A percentile compares a stretch with the other conserved stretches of the same genome.
These are phyloP conservation scores for Sapria himalayana DNA, from an alignment of 345 rosid species.

Conservation along the genomic window DNA sequence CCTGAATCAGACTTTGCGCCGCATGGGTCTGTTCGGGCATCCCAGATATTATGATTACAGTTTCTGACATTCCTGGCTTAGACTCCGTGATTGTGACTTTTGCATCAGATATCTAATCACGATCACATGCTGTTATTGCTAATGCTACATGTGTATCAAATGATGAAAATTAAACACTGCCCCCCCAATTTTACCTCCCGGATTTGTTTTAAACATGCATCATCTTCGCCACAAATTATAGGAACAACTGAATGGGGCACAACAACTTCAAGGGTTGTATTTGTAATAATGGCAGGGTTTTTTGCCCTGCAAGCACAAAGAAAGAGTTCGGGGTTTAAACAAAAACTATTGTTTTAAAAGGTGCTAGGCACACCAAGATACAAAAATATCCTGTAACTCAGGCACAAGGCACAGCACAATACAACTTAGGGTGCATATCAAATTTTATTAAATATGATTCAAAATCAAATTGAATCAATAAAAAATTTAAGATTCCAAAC, in stretches of 20 bases:
- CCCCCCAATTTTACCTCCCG: constrained; percentile 25
- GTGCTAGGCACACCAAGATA: too few species aligned
- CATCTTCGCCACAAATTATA: constrained; percentile 47
- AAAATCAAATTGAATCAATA: constrained; percentile 1
- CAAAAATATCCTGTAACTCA: too few species aligned
- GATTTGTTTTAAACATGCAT: constrained; percentile 49
- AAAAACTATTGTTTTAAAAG: too few species aligned
- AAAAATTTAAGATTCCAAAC: constrained; percentile 3
- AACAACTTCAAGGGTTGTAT: constrained; percentile 49
- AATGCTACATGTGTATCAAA: neutral
- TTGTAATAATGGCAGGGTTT: constrained; percentile 45
- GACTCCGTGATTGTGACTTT: constrained; percentile 35
- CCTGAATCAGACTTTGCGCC: constrained; percentile 67
- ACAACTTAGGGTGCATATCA: too few species aligned
- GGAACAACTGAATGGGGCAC: constrained; percentile 58
- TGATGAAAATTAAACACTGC: neutral
- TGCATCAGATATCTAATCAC: constrained; percentile 47
- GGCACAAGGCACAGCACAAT: too few species aligned
- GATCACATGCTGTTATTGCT: neutral
- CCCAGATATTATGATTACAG: constrained; percentile 45
- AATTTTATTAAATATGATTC: neutral
- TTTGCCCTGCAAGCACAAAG: constrained; percentile 13
- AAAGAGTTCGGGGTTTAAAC: too few species aligned
- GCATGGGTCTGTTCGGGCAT: constrained; percentile 75
- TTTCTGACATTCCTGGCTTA: constrained; percentile 39